Percentiles rank a stretch among this genome's conserved stretches.
Conservation (phyloP, 139 green algal species). For the Tetraselmis striata region DNA sequence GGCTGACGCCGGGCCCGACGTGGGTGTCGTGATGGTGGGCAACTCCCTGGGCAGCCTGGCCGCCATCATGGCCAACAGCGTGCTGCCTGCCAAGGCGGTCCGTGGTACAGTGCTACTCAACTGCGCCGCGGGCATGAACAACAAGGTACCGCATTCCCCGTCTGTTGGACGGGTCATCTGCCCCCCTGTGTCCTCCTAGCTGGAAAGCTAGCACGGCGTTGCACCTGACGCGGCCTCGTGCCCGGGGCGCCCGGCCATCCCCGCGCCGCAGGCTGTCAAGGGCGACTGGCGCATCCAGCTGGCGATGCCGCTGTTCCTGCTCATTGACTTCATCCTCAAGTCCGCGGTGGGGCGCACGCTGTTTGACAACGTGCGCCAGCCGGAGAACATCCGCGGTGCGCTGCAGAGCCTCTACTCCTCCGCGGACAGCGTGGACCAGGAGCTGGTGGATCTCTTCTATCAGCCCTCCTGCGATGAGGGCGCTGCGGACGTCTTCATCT, state of each 20-base stretch:
- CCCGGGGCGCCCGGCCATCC: no score
- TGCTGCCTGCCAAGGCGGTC: background rate
- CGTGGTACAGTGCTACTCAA: slow-evolving; percentile 13
- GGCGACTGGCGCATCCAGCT: slow-evolving; percentile 79
- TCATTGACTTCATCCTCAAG: slow-evolving; percentile 85
- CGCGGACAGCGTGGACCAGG: slow-evolving; percentile 69
- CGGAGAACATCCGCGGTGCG: slow-evolving; percentile 52
- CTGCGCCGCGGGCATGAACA: slow-evolving; percentile 67
- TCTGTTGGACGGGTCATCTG: background rate
- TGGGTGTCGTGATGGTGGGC: slow-evolving; percentile 58
- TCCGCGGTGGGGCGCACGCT: slow-evolving; percentile 48
- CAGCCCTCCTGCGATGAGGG: slow-evolving; percentile 46
- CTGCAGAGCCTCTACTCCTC: slow-evolving; percentile 68
- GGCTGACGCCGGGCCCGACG: background rate
- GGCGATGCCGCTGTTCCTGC: slow-evolving; percentile 66
- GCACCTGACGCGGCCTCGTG: no score
- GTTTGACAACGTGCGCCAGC: slow-evolving; percentile 57
- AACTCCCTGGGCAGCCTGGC: slow-evolving; percentile 79
- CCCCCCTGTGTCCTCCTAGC: background rate
- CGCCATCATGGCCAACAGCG: slow-evolving; percentile 43
- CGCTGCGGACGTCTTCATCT: slow-evolving; percentile 81
- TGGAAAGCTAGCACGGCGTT: slow-evolving; percentile 12
- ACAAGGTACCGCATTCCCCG: slow-evolving; percentile 49
- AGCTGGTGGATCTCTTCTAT: slow-evolving; percentile 72
- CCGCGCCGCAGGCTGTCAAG: slow-evolving; percentile 24